Percentiles rank a stretch among this genome's conserved stretches.
phyloP scores from a whole-genome alignment of 306 rosid genomes.

The Gastrolobium bilobum region DNA sequence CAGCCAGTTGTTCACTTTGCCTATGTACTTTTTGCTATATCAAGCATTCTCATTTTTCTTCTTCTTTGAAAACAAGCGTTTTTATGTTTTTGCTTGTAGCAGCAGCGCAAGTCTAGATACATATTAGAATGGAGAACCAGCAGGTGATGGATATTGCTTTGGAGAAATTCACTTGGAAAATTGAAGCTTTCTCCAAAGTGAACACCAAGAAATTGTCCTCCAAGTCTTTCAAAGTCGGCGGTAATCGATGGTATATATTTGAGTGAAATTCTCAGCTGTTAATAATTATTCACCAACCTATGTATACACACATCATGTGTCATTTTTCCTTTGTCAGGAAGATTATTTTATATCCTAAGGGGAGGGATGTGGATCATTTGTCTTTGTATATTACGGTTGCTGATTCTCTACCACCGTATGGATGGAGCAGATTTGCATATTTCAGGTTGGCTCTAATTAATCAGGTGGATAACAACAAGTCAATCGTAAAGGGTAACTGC shows the following conservation, averaged over 20 bases:
- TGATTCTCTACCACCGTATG: slow-evolving; percentile 23
- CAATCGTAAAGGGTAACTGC: slow-evolving; percentile 35
- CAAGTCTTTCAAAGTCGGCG: slow-evolving; percentile 15
- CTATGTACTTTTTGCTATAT: background rate
- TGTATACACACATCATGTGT: background rate
- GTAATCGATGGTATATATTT: slow-evolving; percentile 39
- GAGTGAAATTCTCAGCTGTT: background rate
- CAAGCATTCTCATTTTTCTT: background rate
- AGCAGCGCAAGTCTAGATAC: background rate
- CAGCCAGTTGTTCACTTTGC: background rate
- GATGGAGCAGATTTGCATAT: slow-evolving; percentile 36
- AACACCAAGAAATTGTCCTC: background rate
- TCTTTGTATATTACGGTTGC: slow-evolving; percentile 37
- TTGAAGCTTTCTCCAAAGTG: slow-evolving; percentile 45
- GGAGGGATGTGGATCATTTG: background rate
- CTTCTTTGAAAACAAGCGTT: background rate
- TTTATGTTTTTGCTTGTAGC: slow-evolving; percentile 19
- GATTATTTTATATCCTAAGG: slow-evolving; percentile 30
- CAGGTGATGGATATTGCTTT: background rate
- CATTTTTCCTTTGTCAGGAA: slow-evolving; percentile 17
- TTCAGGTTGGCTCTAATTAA: slow-evolving; percentile 40
- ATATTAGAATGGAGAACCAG: slow-evolving; percentile 18
- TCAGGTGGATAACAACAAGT: slow-evolving; percentile 8
- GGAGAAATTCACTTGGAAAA: slow-evolving; percentile 41
- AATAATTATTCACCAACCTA: too few relatives aligned